Conservation (phyloP, 345 rosid species). For the Citrus cavaleriei region DNA sequence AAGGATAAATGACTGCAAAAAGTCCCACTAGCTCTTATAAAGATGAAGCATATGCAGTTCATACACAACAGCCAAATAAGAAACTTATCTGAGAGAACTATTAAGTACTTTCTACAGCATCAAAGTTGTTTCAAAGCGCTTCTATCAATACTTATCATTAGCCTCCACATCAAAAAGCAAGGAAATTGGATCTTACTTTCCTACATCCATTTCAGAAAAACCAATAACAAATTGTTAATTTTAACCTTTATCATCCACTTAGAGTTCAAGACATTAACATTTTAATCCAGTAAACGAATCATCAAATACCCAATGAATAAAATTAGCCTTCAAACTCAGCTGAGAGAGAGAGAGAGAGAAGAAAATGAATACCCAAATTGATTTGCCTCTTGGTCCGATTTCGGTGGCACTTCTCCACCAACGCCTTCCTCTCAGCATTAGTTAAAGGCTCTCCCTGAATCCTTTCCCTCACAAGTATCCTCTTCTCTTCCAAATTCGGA, state of each 20-base stretch:
- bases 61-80: neutral
- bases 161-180: neutral
- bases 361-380: constrained; percentile 49
- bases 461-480: constrained; percentile 49
- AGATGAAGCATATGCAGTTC: no score
- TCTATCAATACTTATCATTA: neutral
- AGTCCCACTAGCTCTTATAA: neutral
- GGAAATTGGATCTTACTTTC: neutral
- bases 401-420: constrained; percentile 68
- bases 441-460: constrained; percentile 66
- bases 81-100: neutral
- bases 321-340: neutral
- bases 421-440: constrained; percentile 72
- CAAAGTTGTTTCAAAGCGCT: neutral
- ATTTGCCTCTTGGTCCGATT: constrained; percentile 66
- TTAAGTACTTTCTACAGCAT: neutral
- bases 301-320: neutral
- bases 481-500: constrained; percentile 72
- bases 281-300: neutral
- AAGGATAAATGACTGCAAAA: neutral
- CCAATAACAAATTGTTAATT: neutral
- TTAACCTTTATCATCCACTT: neutral
- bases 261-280: neutral
- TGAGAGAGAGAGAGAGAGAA: neutral
- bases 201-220: neutral